These are phyloP conservation scores for Penicillium fuscoglaucum DNA, from an alignment of 2,329 filamentous ascomycete genomes.

Conservation along the genomic window DNA sequence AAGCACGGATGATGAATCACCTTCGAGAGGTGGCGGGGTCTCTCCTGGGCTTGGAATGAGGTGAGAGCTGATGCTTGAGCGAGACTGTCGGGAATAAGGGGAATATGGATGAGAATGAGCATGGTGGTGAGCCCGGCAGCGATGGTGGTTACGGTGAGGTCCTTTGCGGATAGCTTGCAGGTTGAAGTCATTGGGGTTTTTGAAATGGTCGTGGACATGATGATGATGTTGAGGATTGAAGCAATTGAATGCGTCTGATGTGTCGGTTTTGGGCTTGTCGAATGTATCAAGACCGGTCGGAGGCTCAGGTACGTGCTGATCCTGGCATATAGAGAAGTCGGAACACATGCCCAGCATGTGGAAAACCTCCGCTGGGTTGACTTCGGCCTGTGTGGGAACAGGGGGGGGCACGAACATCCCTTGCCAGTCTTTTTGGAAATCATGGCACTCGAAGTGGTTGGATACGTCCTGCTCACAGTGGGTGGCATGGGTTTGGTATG, in stretches of 20 bases:
- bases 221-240: slow-evolving; percentile 35
- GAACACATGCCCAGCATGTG: slow-evolving; percentile 40
- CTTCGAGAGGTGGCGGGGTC: slow-evolving; percentile 39
- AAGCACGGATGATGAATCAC: slow-evolving; percentile 36
- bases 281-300: slow-evolving; percentile 16
- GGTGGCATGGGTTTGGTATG: slow-evolving; percentile 25
- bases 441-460: slow-evolving; percentile 33
- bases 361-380: slow-evolving; percentile 39
- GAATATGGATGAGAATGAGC: slow-evolving; percentile 36
- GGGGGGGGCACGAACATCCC: slow-evolving; percentile 24
- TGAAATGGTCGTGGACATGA: slow-evolving; percentile 31
- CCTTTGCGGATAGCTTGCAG: slow-evolving; percentile 25
- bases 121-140: slow-evolving; percentile 36
- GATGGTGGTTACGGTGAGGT: slow-evolving; percentile 37
- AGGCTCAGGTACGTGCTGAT: slow-evolving; percentile 27
- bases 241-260: slow-evolving; percentile 30
- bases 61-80: slow-evolving; percentile 41
- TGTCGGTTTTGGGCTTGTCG: slow-evolving; percentile 26
- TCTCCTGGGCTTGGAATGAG: slow-evolving; percentile 39
- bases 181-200: slow-evolving; percentile 29
- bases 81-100: slow-evolving; percentile 38
- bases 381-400: slow-evolving; percentile 29
- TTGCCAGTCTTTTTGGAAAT: slow-evolving; percentile 33
- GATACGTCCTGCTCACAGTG: slow-evolving; percentile 27
- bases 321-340: slow-evolving; percentile 31